These are phyloP conservation scores for Asterochloris sp. DNA, from an alignment of 139 green algal genomes.

Conservation along the genomic window DNA sequence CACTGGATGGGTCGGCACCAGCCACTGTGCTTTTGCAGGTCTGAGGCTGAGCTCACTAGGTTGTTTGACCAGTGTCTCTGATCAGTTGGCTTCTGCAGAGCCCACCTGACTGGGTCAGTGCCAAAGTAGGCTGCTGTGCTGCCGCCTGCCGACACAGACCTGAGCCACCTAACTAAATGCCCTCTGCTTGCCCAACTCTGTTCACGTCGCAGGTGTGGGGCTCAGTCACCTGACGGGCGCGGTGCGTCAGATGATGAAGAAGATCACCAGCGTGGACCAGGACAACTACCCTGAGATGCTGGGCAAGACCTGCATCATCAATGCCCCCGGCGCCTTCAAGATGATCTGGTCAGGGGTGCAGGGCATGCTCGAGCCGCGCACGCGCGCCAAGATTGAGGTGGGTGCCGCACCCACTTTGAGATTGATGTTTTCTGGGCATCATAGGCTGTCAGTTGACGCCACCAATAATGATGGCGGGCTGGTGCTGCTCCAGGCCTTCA, in stretches of 20 bases:
- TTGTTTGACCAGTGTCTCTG: too few species aligned
- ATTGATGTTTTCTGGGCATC: too few species aligned
- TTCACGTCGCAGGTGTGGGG: constrained; percentile 49
- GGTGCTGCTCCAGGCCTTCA: too few species aligned
- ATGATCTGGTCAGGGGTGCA: constrained; percentile 70
- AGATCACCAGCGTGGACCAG: constrained; percentile 32
- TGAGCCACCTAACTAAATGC: too few species aligned
- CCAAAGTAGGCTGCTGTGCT: background rate
- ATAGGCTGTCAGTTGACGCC: too few species aligned
- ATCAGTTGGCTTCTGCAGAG: too few species aligned
- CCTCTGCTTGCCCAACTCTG: background rate
- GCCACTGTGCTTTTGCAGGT: too few species aligned
- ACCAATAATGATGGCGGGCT: too few species aligned
- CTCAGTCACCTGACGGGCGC: constrained; percentile 64
- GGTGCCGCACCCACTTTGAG: background rate
- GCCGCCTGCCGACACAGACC: too few species aligned
- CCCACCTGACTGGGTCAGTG: background rate
- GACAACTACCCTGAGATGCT: constrained; percentile 89
- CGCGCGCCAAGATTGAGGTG: constrained; percentile 81
- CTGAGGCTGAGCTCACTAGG: too few species aligned
- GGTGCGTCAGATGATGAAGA: constrained; percentile 43
- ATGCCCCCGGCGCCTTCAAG: constrained; percentile 74
- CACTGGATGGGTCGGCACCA: too few species aligned
- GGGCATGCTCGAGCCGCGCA: constrained; percentile 71
- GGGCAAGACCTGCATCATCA: constrained; percentile 81